A percentile compares a stretch with the other conserved stretches of the same genome.
phyloP scores from a whole-genome alignment of 176 grass and related monocot genomes.

The Oryza punctata region DNA sequence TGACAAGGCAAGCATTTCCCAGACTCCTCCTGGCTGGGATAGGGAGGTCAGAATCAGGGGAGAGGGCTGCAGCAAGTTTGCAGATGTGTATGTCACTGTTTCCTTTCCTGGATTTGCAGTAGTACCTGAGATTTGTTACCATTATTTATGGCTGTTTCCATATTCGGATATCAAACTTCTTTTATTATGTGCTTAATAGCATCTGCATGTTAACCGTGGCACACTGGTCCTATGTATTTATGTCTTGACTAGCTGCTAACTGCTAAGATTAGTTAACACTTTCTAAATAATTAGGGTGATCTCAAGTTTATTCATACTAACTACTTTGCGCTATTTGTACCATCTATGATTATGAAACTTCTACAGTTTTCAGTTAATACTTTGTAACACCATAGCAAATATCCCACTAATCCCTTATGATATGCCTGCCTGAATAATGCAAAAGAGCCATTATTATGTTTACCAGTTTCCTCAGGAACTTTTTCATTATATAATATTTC shows the following conservation, averaged over 20 bases:
- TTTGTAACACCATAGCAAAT: background rate
- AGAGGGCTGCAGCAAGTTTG: slow-evolving; percentile 69
- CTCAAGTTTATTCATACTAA: slow-evolving; percentile 1
- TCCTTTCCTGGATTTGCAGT: slow-evolving; percentile 31
- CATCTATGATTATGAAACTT: slow-evolving; percentile 3
- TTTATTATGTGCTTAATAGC: slow-evolving; percentile 1
- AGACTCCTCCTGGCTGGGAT: slow-evolving; percentile 78
- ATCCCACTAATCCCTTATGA: slow-evolving; percentile 10
- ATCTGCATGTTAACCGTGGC: background rate
- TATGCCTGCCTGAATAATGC: slow-evolving; percentile 19
- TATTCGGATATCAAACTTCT: background rate
- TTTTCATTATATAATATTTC: too few species aligned
- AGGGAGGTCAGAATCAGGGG: slow-evolving; percentile 81
- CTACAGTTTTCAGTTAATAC: background rate
- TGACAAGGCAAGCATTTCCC: slow-evolving; percentile 72
- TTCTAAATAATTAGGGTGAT: slow-evolving; percentile 1
- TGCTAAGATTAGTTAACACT: slow-evolving; percentile 17
- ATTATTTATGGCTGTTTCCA: background rate
- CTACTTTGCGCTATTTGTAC: background rate
- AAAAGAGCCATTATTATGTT: background rate
- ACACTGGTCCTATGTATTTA: background rate
- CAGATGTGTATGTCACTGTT: slow-evolving; percentile 72
- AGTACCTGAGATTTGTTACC: background rate
- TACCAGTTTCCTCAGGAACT: background rate
- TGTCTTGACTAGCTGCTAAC: slow-evolving; percentile 6